Evolutionary conservation across 768 basidiomycete genomes (phyloP), one percentile per base, ranked within the genome.

Genomic region (Floccularia luteovirens): DNA sequence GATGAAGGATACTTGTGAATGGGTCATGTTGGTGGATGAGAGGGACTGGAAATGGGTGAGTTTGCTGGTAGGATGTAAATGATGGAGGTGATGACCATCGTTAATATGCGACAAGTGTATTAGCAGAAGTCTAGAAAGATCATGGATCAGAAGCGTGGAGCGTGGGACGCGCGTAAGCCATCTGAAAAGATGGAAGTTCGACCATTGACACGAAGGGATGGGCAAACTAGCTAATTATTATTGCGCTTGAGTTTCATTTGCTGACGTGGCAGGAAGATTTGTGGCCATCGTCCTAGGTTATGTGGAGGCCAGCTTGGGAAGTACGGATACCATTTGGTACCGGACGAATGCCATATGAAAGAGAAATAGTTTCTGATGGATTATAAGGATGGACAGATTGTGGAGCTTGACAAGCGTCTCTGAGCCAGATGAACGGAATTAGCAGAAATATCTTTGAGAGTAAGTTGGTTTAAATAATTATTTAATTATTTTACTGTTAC

Each of bases 171-270:
- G 8, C 75, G 61, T 38, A 88, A 64, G 0, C 81, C 77, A 51
- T 99, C 94, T 27, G 87, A 84, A 55, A 97, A 96, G 56, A 86
- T 72, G 0, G 91, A 96, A 1, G 66, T 66, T 5, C 94, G 94
- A 2, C 94, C 94, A 3, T 66, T 39, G 25, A 96, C 89, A 4
- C 78, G 75, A 55, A 94, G 1, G 94, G 94, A 46, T 82, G 72
- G 48, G 90, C 75, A 52, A 92, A 93, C 60, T 97, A 96, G 38
- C 92, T 93, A 51, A n/a, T n/a, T n/a, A n/a, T n/a, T n/a, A n/a
- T n/a, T n/a, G n/a, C n/a, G n/a, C 12, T 13, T 31, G 24, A 41
- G 19, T 1, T 14, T 12, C n/a, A 34, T 20, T 13, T 21, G 10
- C 16, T 16, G 12, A 14, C 2, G 21, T 30, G 24, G 24, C 41